Base-by-base conservation (phyloP, 1,284 basidiomycete genomes). In the Microbotryomycetes sp. region DNA sequence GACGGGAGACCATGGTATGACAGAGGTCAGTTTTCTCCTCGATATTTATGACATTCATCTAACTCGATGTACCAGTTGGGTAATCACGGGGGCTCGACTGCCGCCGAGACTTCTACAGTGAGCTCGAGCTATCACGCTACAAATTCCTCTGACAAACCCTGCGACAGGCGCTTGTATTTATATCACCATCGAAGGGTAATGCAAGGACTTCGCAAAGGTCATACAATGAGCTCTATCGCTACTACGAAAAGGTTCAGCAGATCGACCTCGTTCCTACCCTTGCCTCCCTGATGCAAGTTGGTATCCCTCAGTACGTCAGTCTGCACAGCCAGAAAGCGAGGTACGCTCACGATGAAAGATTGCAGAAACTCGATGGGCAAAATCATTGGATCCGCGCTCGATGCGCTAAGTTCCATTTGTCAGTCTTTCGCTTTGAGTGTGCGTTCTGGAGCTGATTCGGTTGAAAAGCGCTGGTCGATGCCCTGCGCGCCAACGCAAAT, bases 1-100 rank as follows among this genome's bases (percentile, higher is more conserved):
- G 13, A 46, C 62, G 2, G 69, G 69, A 24, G 69, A 70, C 45
- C 69, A 70, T 41, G 69, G 67, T n/a, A 70, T 70, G 69, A 67
- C 67, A 1, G 64, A 70, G 55, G 59, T 60, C 41, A 45, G 31
- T 6, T 26, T 0, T 16, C 15, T 18, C 18, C 2, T 29, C 26
- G 26, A 15, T 3, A 26, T 24, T 13, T 31, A 2, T 16, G 21
- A n/a, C 4, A 15, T 2, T 28, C 23, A 3, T 5, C 16, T 35
- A 3, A 13, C 4, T n/a, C n/a, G n/a, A n/a, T n/a, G n/a, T n/a
- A n/a, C 11, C 46, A 65, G 64, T 53, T 51, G 26, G 69, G 69
- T 1, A 70, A 70, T 24, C 69, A 70, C 31, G 69, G 69, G 13
- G 69, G 69, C 11, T 70, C 69, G 3, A 64, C 69, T 4, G 54